These are phyloP conservation scores for Diaporthe velutina DNA, from an alignment of 2,329 filamentous ascomycete genomes.

Conservation along the genomic window DNA sequence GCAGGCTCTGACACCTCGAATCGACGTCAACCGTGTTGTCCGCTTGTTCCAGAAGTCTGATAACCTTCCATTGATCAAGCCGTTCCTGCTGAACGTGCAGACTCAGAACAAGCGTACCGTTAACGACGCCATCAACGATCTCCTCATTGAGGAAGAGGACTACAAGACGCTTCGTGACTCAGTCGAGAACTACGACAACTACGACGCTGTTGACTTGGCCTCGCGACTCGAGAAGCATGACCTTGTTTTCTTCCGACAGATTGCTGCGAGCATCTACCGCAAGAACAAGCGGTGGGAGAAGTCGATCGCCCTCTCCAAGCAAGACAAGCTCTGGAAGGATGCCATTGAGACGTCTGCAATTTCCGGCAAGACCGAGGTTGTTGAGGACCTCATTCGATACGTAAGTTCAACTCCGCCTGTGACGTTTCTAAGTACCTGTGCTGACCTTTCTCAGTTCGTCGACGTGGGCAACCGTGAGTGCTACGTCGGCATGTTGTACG, in stretches of 20 bases:
- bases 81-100: constrained; percentile 97
- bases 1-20: constrained; percentile 89
- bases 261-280: constrained; percentile 97
- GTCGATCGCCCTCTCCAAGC: constrained; percentile 96
- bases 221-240: constrained; percentile 96
- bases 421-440: constrained; percentile 32
- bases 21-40: constrained; percentile 99
- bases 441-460: constrained; percentile 80
- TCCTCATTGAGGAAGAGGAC: constrained; percentile 98
- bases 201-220: constrained; percentile 93
- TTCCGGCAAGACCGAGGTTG: constrained; percentile 89
- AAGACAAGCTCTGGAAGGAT: constrained; percentile 99
- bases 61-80: constrained; percentile 98
- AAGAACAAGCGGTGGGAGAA: constrained; percentile 99
- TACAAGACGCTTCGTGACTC: constrained; percentile 99
- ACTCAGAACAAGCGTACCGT: constrained; percentile 97
- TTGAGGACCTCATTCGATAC: constrained; percentile 95
- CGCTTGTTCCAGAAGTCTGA: constrained; percentile 99
- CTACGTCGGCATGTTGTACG: constrained; percentile 99
- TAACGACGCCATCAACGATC: constrained; percentile 97
- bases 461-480: constrained; percentile 99
- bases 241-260: constrained; percentile 98
- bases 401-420: constrained; percentile 72
- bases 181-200: constrained; percentile 99
- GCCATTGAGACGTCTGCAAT: constrained; percentile 97